Conservation (phyloP, 176 grass and related monocot genomes). For the Musa schizocarpa region DNA sequence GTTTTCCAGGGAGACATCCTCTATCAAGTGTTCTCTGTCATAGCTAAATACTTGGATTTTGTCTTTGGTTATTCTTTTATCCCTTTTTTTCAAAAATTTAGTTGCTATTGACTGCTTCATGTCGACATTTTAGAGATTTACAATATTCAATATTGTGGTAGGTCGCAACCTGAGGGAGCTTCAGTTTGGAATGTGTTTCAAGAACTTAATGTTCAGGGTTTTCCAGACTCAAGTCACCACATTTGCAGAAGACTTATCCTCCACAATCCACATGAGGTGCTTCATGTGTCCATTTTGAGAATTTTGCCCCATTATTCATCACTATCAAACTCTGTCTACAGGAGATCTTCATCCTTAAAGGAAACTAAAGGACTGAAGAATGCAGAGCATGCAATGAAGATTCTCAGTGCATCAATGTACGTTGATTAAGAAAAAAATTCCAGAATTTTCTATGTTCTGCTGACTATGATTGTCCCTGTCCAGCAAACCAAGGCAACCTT, state of each 20-base stretch:
- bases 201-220: constrained; percentile 34
- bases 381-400: constrained; percentile 34
- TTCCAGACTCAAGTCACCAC: constrained; percentile 28
- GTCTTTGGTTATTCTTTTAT: constrained; percentile 34
- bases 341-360: constrained; percentile 23
- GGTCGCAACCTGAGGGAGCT: constrained; percentile 14
- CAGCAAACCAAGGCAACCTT: constrained; percentile 46
- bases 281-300: constrained; percentile 59
- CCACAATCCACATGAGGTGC: constrained; percentile 38
- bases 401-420: constrained; percentile 58
- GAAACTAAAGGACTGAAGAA: constrained; percentile 57
- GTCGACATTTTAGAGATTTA: not conserved
- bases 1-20: constrained; percentile 56
- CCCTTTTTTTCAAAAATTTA: constrained; percentile 2
- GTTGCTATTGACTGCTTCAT: not conserved
- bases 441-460: no score
- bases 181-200: not conserved
- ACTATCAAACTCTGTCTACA: constrained; percentile 27
- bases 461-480: not conserved
- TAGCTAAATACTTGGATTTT: constrained; percentile 57
- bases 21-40: constrained; percentile 57
- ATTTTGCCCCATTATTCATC: not conserved
- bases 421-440: no score
- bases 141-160: not conserved
- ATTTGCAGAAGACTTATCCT: constrained; percentile 60